phyloP scores from a whole-genome alignment of 2,329 filamentous ascomycete genomes.

The Trichoderma pleuroti region DNA sequence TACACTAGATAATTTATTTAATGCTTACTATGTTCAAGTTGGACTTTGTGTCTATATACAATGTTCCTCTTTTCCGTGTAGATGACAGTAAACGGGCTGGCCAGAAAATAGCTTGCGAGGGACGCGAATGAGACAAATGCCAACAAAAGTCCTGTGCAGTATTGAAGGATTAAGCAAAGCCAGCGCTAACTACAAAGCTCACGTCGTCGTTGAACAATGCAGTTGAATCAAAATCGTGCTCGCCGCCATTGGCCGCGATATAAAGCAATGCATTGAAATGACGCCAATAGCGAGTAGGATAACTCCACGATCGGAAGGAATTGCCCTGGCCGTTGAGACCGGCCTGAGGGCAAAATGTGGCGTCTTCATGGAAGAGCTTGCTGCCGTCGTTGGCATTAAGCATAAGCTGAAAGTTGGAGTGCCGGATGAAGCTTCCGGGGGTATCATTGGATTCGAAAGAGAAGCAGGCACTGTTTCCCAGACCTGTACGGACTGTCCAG shows the following conservation, averaged over 20 bases:
- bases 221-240: background rate
- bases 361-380: conserved; percentile 1
- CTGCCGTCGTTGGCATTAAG: background rate
- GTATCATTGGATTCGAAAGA: conserved; percentile 2
- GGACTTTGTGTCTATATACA: background rate
- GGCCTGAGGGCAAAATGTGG: conserved; percentile 2
- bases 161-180: background rate
- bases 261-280: background rate
- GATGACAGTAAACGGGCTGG: background rate
- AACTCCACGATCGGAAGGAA: background rate
- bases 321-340: conserved; percentile 8
- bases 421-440: background rate
- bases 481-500: conserved; percentile 2
- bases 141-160: background rate
- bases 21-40: background rate
- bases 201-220: conserved; percentile 4
- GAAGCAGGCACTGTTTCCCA: conserved; percentile 5
- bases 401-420: background rate
- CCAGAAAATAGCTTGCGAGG: background rate
- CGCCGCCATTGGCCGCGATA: background rate
- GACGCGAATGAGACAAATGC: background rate
- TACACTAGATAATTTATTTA: background rate
- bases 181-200: background rate
- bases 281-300: background rate
- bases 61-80: background rate